Conservation (phyloP, 306 rosid species). For the Prunus campanulata region DNA sequence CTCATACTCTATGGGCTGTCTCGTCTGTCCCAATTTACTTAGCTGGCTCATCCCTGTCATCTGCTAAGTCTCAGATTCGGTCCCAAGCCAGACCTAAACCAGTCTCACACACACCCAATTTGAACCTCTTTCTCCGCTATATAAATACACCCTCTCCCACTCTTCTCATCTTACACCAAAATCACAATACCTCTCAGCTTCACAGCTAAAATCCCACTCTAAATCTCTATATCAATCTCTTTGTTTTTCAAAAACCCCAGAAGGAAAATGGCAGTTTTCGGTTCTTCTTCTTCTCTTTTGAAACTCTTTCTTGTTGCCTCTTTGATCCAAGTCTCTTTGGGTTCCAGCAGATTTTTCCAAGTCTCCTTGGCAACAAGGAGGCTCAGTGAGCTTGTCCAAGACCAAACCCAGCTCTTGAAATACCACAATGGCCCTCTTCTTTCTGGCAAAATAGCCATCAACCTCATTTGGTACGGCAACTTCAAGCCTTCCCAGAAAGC, state of each 20-base stretch:
- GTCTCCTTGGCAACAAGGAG: constrained; percentile 20
- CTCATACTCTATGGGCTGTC: neutral
- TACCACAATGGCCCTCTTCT: constrained; percentile 71
- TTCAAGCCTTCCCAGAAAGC: constrained; percentile 56
- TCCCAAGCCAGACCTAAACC: neutral
- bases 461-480: constrained; percentile 58
- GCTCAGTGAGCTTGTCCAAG: constrained; percentile 12
- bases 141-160: neutral
- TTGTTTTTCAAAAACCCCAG: too few species aligned
- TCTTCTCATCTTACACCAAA: neutral
- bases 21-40: neutral
- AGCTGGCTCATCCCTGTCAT: neutral
- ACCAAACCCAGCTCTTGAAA: constrained; percentile 23
- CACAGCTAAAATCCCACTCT: neutral
- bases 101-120: neutral
- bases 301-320: constrained; percentile 22
- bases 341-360: constrained; percentile 5
- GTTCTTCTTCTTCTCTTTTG: neutral
- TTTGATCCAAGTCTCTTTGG: constrained; percentile 7
- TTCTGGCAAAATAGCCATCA: constrained; percentile 50
- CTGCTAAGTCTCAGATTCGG: neutral
- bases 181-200: neutral
- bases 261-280: constrained; percentile 20
- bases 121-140: neutral
- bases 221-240: neutral